Conservation (phyloP, 345 rosid genomes). For the Excoecaria cochinchinensis region DNA sequence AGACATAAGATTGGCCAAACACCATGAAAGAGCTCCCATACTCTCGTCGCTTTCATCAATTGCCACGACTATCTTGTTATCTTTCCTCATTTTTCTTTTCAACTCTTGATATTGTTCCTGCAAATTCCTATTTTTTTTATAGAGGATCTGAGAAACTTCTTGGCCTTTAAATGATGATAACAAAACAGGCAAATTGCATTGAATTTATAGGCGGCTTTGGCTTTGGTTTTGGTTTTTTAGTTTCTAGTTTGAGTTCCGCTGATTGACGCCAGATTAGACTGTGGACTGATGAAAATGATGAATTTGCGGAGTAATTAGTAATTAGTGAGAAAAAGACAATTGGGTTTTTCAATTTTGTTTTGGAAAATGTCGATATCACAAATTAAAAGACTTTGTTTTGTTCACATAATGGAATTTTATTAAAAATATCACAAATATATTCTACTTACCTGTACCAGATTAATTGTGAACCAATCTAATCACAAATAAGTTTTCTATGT, state of each 20-base stretch:
- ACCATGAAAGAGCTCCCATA: constrained; percentile 90
- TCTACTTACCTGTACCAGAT: too few species aligned
- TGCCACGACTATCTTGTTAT: constrained; percentile 63
- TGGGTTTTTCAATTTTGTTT: too few species aligned
- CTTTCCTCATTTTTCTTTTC: constrained; percentile 28
- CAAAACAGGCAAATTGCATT: not conserved
- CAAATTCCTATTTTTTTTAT: not conserved
- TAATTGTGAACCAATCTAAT: too few species aligned
- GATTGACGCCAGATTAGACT: too few species aligned
- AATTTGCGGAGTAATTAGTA: too few species aligned
- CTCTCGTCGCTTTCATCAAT: constrained; percentile 92
- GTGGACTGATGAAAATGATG: too few species aligned
- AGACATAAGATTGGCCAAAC: constrained; percentile 57
- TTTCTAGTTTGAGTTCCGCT: not conserved
- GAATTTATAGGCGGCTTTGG: constrained; percentile 7
- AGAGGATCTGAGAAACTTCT: not conserved
- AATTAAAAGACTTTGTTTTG: too few species aligned
- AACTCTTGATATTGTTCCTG: not conserved
- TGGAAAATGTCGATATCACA: too few species aligned
- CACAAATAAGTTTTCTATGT: too few species aligned
- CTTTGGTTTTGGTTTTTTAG: not conserved
- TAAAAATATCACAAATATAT: too few species aligned
- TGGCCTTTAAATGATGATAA: constrained; percentile 14
- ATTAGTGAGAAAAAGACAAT: too few species aligned
- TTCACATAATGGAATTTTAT: too few species aligned